Evolutionary conservation across 805 yeast genomes (phyloP), one percentile per base, ranked within the genome.

Genomic region (Scheffersomyces lignosus): DNA sequence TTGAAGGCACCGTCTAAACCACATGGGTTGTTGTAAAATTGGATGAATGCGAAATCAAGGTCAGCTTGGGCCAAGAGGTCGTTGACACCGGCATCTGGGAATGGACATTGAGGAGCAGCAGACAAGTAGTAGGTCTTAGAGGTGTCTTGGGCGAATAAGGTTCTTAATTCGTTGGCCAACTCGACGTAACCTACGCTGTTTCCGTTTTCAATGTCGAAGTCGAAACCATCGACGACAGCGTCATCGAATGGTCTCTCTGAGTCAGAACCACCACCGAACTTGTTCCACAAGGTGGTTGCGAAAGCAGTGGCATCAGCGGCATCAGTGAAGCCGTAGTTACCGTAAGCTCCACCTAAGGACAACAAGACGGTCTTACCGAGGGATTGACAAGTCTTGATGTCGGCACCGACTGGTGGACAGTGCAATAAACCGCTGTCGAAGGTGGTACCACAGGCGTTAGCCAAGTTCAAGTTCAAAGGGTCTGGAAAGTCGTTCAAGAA

Each of bases 381-480:
- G 4, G 47, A 25, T 64, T 90, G 96, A 66, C 97, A 90, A 4
- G 80, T 71, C 40, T 70, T 53, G 45, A 89, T 88, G 49, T 86
- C 93, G 27, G 68, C 64, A 15, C 74, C 88, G 39, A 63, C 60
- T 9, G 49, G 44, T 16, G 61, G 45, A 31, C 50, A 46, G 20
- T 36, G 36, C 31, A 43, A 35, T 16, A 36, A 34, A n/a, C 49
- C 49, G 10, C 32, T 43, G 13, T 40, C 14, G 22, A 44, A 43
- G 33, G 20, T 34, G 26, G 38, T 29, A 8, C 49, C 49, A 23
- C 50, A 46, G 15, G 41, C 44, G 22, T 44, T 37, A 26, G 51
- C 47, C 33, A 45, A 38, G 39, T 45, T 45, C 27, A 44, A 31
- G 16, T 28, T 31, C 20, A 47, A 15, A 20, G 25, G 20, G 17